A percentile compares a stretch with the other conserved stretches of the same genome.
Evolutionary conservation across 768 basidiomycete species (phyloP).

Genomic region (Candolleomyces aberdarensis): DNA sequence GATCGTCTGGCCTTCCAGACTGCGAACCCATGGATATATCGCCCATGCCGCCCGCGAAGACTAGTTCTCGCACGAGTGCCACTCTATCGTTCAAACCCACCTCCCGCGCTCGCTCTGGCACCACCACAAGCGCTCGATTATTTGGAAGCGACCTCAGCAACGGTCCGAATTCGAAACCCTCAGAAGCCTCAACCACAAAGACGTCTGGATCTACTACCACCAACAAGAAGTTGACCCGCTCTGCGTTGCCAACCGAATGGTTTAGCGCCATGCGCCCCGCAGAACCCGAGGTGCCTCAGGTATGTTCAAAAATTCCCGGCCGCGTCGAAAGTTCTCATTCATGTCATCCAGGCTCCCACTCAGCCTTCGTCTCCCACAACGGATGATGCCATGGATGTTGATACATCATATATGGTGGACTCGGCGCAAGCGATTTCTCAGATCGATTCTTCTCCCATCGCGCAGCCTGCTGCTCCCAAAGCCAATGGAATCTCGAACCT

Average conservation of each 20-base stretch:
- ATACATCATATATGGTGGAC: conserved; percentile 47
- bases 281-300: conserved; percentile 22
- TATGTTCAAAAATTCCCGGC: conserved; percentile 15
- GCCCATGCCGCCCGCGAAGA: conserved; percentile 43
- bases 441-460: conserved; percentile 32
- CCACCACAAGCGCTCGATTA: conserved; percentile 53
- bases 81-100: conserved; percentile 17
- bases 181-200: conserved; percentile 28
- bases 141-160: conserved; percentile 80
- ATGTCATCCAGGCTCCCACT: conserved; percentile 2
- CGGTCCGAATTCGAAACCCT: conserved; percentile 29
- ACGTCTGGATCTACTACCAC: conserved; percentile 35
- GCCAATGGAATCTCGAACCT: conserved; percentile 53
- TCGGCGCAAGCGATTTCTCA: conserved; percentile 14
- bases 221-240: conserved; percentile 57
- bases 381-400: conserved; percentile 80
- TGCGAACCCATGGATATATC: conserved; percentile 81
- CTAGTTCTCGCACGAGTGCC: neutral
- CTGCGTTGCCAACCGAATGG: conserved; percentile 66
- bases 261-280: conserved; percentile 26
- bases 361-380: conserved; percentile 41
- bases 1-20: conserved; percentile 45
- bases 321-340: neutral
- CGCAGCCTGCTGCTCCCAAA: conserved; percentile 50
- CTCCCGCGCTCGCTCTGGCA: conserved; percentile 62